Evolutionary conservation across 352 stramenopile genomes (phyloP).

Genomic region (Phytophthora pinifolia): DNA sequence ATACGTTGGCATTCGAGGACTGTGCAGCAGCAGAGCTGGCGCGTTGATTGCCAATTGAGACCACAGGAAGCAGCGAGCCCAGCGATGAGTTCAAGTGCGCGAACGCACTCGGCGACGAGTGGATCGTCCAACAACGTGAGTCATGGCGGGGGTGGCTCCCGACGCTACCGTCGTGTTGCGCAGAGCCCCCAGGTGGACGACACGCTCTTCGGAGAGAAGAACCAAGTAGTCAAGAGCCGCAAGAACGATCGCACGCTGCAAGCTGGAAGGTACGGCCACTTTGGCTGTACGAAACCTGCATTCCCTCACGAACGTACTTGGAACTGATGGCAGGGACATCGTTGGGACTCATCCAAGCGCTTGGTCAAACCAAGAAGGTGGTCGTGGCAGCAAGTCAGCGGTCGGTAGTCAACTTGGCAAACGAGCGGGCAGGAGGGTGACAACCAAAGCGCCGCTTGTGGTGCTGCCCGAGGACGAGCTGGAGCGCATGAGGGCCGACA

Average conservation of each 20-base stretch:
- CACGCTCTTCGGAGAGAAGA: conserved; percentile 68
- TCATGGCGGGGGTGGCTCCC: conserved; percentile 23
- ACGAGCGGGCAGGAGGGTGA: conserved; percentile 14
- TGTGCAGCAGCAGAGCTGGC: conserved; percentile 1
- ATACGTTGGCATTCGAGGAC: conserved; percentile 9
- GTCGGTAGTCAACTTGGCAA: conserved; percentile 10
- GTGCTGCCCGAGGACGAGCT: conserved; percentile 48
- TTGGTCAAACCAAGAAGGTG: conserved; percentile 33
- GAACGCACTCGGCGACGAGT: conserved; percentile 33
- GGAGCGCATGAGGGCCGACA: conserved; percentile 66
- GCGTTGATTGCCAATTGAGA: conserved; percentile 9
- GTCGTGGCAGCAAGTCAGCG: conserved; percentile 11
- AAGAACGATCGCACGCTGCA: conserved; percentile 63
- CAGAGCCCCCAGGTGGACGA: conserved; percentile 69
- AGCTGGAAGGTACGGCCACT: conserved; percentile 43
- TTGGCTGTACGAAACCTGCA: not conserved
- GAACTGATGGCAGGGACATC: conserved; percentile 34
- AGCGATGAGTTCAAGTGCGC: conserved; percentile 30
- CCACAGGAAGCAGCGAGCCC: not conserved
- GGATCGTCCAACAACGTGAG: conserved; percentile 25
- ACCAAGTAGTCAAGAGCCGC: conserved; percentile 39
- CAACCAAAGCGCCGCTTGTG: conserved; percentile 14
- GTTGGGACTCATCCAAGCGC: conserved; percentile 21
- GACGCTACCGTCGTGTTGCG: conserved; percentile 63
- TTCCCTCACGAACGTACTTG: not conserved